Conservation (phyloP, 768 basidiomycete genomes). For the Hericium alpestre region DNA sequence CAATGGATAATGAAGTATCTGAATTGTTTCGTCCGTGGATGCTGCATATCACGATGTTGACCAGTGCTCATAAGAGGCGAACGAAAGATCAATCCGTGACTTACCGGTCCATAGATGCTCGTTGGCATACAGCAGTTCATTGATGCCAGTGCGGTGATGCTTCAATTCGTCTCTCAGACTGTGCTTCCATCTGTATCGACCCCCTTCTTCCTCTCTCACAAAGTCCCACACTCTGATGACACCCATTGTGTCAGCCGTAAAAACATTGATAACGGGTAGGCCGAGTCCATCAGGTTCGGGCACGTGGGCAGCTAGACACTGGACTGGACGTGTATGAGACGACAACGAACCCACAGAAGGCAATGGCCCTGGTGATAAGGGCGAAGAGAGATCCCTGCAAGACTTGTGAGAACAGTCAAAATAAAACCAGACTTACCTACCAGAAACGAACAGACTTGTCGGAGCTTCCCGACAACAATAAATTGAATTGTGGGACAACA, state of each 20-base stretch:
- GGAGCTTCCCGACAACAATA: conserved; percentile 81
- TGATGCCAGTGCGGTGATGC: conserved; percentile 77
- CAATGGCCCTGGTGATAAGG: conserved; percentile 31
- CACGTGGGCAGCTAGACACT: conserved; percentile 53
- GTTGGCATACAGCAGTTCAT: conserved; percentile 55
- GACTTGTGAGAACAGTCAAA: not conserved
- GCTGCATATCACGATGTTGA: conserved; percentile 33
- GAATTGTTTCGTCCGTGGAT: conserved; percentile 80
- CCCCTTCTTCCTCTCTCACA: conserved; percentile 29
- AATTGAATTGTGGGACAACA: conserved; percentile 49
- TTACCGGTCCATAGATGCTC: conserved; percentile 86
- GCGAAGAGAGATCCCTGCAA: conserved; percentile 52
- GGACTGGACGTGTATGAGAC: conserved; percentile 81
- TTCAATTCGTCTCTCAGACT: conserved; percentile 43
- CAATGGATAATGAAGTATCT: conserved; percentile 39
- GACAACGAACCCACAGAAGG: conserved; percentile 58
- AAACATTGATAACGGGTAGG: conserved; percentile 39
- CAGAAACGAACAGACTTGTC: conserved; percentile 85
- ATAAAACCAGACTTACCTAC: conserved; percentile 31
- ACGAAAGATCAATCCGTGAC: conserved; percentile 7
- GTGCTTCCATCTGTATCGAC: conserved; percentile 38
- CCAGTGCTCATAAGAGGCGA: not conserved
- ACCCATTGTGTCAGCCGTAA: conserved; percentile 90
- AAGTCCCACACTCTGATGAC: conserved; percentile 75
- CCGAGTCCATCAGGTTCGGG: conserved; percentile 23